Base-by-base conservation (phyloP, 1,139 yeast species). In the Nakaseomyces nivariensis region DNA sequence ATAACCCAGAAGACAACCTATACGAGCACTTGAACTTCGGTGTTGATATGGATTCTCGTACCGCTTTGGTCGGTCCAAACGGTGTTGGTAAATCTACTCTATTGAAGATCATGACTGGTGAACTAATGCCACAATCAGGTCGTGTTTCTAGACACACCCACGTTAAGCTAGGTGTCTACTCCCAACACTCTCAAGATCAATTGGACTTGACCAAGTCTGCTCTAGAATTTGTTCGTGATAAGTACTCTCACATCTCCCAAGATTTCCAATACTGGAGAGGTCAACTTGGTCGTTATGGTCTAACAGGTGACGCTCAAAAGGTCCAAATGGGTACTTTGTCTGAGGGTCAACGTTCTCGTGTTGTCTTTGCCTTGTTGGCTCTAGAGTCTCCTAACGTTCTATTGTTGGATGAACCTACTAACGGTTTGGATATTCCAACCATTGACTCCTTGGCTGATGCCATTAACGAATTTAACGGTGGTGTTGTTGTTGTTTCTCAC, bases 231-330 rank as follows among this genome's bases (percentile, higher is more conserved):
- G 97, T 92, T 59, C 90, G 97, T 72, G 95, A 87, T 72, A 87
- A 86, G 71, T 92, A 88, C 75, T 74, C 96, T 40, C 71, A 75
- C 60, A 78, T 92, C 61, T 90, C 97, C 41, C 97, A 92, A 74
- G 99, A 94, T 74, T 89, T 81, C 82, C 97, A 92, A 76, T 90
- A 88, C 79, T 94, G 98, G 98, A 87, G 99, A 78, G 86, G 85
- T 62, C 97, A 92, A 74, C 79, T 94, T 64, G 98, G 98, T 67
- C 87, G 97, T 73, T 92, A 86, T 67, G 98, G 98, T 74, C 81
- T 94, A 66, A 90, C 97, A 58, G 98, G 98, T 74, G 97, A 92
- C 73, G 95, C 95, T 58, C 98, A 92, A 77, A 92, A 97, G 54
- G 88, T 97, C 48, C 90, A 87, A 70, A 94, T 92, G 97, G 97